Percentiles rank a stretch among this genome's conserved stretches.
Conservation (phyloP, 257 asterid genomes). For the Penstemon davidsonii region DNA sequence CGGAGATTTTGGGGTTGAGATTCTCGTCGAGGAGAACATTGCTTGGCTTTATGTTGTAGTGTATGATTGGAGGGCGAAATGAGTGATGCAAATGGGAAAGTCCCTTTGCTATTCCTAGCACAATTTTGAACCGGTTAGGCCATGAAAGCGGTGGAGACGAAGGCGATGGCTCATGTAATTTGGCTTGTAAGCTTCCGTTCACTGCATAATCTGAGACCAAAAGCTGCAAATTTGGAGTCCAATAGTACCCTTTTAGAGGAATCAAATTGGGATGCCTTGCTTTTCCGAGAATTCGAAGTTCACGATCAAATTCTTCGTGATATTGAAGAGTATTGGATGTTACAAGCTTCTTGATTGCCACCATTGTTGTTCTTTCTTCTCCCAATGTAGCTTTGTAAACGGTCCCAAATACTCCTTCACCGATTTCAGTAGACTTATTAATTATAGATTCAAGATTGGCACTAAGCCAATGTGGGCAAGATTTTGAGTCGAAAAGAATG, state of each 20-base stretch:
- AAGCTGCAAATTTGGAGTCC: conserved; percentile 90
- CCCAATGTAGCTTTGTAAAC: conserved; percentile 68
- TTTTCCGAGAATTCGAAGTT: conserved; percentile 67
- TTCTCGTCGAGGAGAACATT: conserved; percentile 77
- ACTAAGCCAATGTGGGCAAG: conserved; percentile 46
- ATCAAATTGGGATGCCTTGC: conserved; percentile 77
- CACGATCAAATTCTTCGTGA: conserved; percentile 84
- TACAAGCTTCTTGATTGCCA: conserved; percentile 75
- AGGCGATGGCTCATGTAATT: conserved; percentile 48
- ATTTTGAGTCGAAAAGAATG: conserved; percentile 57
- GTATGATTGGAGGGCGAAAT: conserved; percentile 72
- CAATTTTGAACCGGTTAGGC: conserved; percentile 66
- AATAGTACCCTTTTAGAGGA: conserved; percentile 71
- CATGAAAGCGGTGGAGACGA: conserved; percentile 53
- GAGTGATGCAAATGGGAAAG: conserved; percentile 85
- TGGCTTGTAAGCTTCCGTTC: conserved; percentile 63
- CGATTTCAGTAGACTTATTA: conserved; percentile 67
- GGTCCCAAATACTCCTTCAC: conserved; percentile 83
- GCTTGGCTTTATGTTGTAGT: conserved; percentile 81
- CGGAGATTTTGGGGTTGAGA: conserved; percentile 66
- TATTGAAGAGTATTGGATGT: conserved; percentile 57
- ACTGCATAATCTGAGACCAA: conserved; percentile 69
- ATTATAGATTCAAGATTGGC: conserved; percentile 51
- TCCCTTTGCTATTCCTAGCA: conserved; percentile 84
- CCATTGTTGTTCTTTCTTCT: conserved; percentile 35